Conservation (phyloP, 2,329 filamentous ascomycete genomes). For the Venturia aucupariae region DNA sequence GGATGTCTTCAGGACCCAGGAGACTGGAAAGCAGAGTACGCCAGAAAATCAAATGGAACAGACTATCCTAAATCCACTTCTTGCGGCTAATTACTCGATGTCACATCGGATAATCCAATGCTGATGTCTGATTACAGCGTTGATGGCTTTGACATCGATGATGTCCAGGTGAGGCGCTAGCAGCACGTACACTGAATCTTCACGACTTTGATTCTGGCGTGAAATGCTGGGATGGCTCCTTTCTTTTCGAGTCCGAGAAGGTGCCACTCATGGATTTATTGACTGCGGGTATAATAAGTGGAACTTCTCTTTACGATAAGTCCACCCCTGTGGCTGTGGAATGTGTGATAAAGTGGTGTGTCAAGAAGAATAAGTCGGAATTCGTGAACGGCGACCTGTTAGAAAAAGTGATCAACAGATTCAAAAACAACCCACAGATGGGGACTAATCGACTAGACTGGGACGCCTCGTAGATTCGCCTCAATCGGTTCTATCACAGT, state of each 20-base stretch:
- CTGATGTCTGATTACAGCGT: constrained; percentile 15
- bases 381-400: constrained; percentile 13
- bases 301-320: background rate
- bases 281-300: background rate
- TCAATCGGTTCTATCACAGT: background rate
- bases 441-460: too few relatives aligned
- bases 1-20: constrained; percentile 3
- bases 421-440: background rate
- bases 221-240: constrained; percentile 11
- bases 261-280: constrained; percentile 14
- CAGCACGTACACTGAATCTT: background rate
- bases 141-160: background rate
- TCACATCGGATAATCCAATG: constrained; percentile 10
- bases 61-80: constrained; percentile 3
- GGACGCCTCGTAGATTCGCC: too few relatives aligned
- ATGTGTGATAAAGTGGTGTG: constrained; percentile 20
- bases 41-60: constrained; percentile 17
- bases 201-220: background rate
- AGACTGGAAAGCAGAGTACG: background rate
- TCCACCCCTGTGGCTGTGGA: constrained; percentile 11
- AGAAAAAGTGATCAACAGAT: background rate
- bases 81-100: constrained; percentile 16
- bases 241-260: constrained; percentile 3
- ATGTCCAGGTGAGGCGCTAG: background rate
- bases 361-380: constrained; percentile 21